phyloP scores from a whole-genome alignment of 805 yeast species.

The Saccharomycopsis selenospora region DNA sequence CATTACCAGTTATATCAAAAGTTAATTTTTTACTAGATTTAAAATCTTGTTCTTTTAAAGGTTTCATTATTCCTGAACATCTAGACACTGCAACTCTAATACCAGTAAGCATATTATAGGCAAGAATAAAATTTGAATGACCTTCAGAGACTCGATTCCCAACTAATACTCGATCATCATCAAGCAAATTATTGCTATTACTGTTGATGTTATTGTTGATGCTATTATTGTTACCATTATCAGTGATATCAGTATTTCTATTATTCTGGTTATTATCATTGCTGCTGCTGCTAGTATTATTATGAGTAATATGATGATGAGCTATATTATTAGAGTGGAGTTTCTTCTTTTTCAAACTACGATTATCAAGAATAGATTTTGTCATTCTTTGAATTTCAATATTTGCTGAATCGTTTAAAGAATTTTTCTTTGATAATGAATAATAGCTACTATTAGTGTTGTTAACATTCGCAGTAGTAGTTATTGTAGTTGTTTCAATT shows the following conservation, averaged over 20 bases:
- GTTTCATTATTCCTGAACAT: conserved; percentile 77
- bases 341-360: conserved; percentile 16
- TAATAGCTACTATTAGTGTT: neutral
- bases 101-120: conserved; percentile 96
- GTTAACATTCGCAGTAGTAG: neutral
- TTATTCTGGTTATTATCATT: neutral
- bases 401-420: conserved; percentile 17
- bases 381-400: conserved; percentile 20
- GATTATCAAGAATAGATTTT: conserved; percentile 12
- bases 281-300: neutral
- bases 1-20: conserved; percentile 82
- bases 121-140: conserved; percentile 87
- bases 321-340: conserved; percentile 1
- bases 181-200: conserved; percentile 1
- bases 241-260: neutral
- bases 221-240: neutral
- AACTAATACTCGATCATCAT: conserved; percentile 6
- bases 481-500: neutral
- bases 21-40: conserved; percentile 67
- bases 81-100: conserved; percentile 92
- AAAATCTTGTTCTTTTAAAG: conserved; percentile 66
- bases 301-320: neutral
- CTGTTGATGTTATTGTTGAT: conserved; percentile 3
- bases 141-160: conserved; percentile 70
- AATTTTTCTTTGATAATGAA: neutral